Evolutionary conservation across 805 yeast species (phyloP).

Genomic region (Candida maesae): DNA sequence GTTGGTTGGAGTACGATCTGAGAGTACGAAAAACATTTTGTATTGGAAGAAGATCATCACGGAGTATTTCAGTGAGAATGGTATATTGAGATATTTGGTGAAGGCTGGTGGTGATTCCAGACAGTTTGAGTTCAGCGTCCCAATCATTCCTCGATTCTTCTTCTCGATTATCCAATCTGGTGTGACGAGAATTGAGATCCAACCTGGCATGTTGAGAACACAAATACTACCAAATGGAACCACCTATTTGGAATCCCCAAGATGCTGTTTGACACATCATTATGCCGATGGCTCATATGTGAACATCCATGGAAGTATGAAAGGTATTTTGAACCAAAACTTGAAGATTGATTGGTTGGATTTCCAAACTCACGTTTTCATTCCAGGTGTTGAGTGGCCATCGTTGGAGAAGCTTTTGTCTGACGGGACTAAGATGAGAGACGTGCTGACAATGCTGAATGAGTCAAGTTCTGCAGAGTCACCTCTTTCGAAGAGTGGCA

Average conservation of each 20-base stretch:
- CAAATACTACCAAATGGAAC: constrained; percentile 51
- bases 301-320: constrained; percentile 55
- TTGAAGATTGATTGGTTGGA: constrained; percentile 73
- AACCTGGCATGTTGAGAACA: constrained; percentile 46
- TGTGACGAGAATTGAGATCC: constrained; percentile 47
- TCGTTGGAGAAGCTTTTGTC: constrained; percentile 40
- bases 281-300: constrained; percentile 71
- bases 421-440: constrained; percentile 25
- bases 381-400: constrained; percentile 44
- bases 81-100: constrained; percentile 44
- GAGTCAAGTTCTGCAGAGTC: background rate
- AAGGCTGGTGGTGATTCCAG: constrained; percentile 43
- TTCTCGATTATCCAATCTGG: constrained; percentile 49
- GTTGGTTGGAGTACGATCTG: constrained; percentile 39
- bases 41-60: constrained; percentile 48
- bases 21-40: constrained; percentile 39
- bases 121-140: constrained; percentile 60
- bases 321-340: constrained; percentile 57
- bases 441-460: constrained; percentile 9
- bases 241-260: constrained; percentile 49
- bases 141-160: constrained; percentile 62
- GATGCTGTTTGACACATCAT: constrained; percentile 45
- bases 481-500: background rate
- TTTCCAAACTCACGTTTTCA: constrained; percentile 44
- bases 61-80: constrained; percentile 51